A percentile compares a stretch with the other conserved stretches of the same genome.
phyloP scores from a whole-genome alignment of 2,329 filamentous ascomycete species.

The Colletotrichum higginsianum region DNA sequence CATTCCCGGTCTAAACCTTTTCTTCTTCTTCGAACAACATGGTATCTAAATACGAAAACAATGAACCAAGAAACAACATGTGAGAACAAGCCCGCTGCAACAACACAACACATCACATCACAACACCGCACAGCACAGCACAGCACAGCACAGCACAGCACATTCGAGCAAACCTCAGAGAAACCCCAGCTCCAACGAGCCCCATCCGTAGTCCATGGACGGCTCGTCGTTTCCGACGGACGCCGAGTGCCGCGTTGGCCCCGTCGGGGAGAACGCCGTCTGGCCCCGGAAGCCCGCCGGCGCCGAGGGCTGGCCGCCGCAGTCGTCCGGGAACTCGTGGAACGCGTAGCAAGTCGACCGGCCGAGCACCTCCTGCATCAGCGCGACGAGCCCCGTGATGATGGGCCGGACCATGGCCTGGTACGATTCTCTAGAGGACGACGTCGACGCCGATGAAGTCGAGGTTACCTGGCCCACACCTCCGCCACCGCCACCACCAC shows the following conservation, averaged over 20 bases:
- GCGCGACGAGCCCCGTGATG: conserved; percentile 44
- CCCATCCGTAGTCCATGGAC: conserved; percentile 41
- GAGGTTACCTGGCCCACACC: conserved; percentile 11
- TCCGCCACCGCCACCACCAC: no score
- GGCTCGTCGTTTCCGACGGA: conserved; percentile 25
- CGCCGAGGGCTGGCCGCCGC: conserved; percentile 22
- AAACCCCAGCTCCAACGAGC: conserved; percentile 40
- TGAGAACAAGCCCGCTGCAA: background rate
- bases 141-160: background rate
- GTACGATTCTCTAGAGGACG: conserved; percentile 38
- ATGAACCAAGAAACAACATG: background rate
- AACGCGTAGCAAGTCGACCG: conserved; percentile 51
- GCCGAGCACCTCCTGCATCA: conserved; percentile 53
- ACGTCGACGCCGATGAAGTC: background rate
- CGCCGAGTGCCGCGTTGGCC: conserved; percentile 34
- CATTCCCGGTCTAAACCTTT: background rate
- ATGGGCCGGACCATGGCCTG: conserved; percentile 44
- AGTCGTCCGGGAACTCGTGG: conserved; percentile 42
- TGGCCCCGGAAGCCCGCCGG: conserved; percentile 27
- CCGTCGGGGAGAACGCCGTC: conserved; percentile 36
- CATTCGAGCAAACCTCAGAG: conserved; percentile 5
- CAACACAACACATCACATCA: no score
- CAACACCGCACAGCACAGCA: no score
- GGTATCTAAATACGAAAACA: background rate
- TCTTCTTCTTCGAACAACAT: background rate